Conservation (phyloP, 805 yeast species). For the Suhomyces sp. region DNA sequence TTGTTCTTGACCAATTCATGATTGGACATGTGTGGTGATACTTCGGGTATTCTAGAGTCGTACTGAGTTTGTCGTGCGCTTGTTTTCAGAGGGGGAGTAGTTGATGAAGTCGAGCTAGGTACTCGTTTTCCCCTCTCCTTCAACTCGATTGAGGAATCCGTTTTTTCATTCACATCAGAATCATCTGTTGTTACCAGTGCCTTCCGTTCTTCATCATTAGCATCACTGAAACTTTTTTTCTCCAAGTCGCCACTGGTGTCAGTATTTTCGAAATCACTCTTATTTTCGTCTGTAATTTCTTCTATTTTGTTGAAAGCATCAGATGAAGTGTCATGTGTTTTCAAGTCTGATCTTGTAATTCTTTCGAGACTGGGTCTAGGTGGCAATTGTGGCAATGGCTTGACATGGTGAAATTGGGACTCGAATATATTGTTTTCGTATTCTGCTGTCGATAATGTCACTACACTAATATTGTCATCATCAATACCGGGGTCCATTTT, state of each 20-base stretch:
- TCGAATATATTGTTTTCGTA: constrained; percentile 38
- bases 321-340: background rate
- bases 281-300: too few species aligned
- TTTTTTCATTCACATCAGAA: too few species aligned
- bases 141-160: too few species aligned
- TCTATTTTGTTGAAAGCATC: too few species aligned
- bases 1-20: constrained; percentile 36
- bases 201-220: background rate
- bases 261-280: background rate
- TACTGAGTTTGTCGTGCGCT: too few species aligned
- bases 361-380: too few species aligned
- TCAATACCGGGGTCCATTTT: background rate
- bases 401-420: constrained; percentile 32
- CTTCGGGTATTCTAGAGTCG: too few species aligned
- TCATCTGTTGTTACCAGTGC: too few species aligned
- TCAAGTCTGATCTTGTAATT: too few species aligned
- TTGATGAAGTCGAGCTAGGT: too few species aligned
- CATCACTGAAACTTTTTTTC: background rate
- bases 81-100: too few species aligned
- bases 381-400: constrained; percentile 22
- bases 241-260: background rate
- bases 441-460: constrained; percentile 38
- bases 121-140: too few species aligned
- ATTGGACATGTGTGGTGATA: constrained; percentile 1
- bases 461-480: constrained; percentile 27